A percentile compares a stretch with the other conserved stretches of the same genome.
Conservation (phyloP, 1,139 yeast species). For the Suhomyces guaymorum region DNA sequence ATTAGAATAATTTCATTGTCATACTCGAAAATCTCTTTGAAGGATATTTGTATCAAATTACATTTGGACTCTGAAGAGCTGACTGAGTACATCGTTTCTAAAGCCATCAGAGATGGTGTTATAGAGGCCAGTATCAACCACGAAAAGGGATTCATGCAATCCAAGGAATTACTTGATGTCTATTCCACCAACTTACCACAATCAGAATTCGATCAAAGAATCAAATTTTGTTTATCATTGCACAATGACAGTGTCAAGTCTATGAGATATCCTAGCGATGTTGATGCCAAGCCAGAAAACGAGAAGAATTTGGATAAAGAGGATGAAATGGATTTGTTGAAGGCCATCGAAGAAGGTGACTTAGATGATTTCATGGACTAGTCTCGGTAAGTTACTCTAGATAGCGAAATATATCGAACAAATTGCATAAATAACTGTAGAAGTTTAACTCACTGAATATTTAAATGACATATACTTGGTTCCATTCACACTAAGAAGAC, state of each 20-base stretch:
- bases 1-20: conserved; percentile 90
- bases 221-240: conserved; percentile 83
- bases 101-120: conserved; percentile 96
- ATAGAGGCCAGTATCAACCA: conserved; percentile 94
- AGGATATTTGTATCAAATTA: conserved; percentile 86
- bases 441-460: too few species aligned
- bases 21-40: conserved; percentile 86
- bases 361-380: conserved; percentile 53
- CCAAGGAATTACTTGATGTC: conserved; percentile 80
- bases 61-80: conserved; percentile 92
- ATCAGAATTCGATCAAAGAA: conserved; percentile 86
- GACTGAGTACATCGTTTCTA: conserved; percentile 95
- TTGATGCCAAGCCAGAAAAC: conserved; percentile 21
- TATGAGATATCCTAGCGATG: conserved; percentile 80
- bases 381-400: conserved; percentile 1
- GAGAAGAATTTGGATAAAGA: conserved; percentile 35
- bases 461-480: too few species aligned
- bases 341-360: conserved; percentile 52
- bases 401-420: conserved; percentile 1
- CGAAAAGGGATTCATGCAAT: conserved; percentile 88
- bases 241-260: conserved; percentile 94
- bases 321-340: conserved; percentile 47
- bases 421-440: not conserved
- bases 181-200: conserved; percentile 91
- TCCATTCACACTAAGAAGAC: too few species aligned